Conservation (phyloP, 2,329 filamentous ascomycete genomes). For the Aspergillus sp. region DNA sequence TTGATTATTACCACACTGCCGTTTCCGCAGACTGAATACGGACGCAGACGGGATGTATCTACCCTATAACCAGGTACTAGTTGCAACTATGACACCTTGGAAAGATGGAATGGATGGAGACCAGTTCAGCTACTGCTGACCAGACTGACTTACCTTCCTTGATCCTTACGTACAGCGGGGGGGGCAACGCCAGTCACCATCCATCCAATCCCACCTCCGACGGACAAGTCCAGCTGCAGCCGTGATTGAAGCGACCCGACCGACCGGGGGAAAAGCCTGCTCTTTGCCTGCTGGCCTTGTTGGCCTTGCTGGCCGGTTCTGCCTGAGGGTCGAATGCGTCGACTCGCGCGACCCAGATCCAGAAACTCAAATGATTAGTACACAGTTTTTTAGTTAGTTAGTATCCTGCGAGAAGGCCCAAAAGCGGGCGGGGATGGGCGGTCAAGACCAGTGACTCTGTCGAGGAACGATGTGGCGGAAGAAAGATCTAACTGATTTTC, state of each 20-base stretch:
- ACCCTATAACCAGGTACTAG: slow-evolving; percentile 5
- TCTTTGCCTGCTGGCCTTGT: too few species aligned
- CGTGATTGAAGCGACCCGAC: slow-evolving; percentile 9
- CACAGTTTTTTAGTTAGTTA: too few species aligned
- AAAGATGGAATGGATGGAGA: not conserved
- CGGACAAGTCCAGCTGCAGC: slow-evolving; percentile 15
- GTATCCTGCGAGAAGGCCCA: slow-evolving; percentile 23
- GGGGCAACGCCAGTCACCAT: not conserved
- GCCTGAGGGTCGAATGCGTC: not conserved
- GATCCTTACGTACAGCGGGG: not conserved
- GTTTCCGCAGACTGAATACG: not conserved
- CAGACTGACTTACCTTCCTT: not conserved
- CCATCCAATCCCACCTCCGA: not conserved
- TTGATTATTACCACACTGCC: not conserved
- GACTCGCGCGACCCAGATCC: slow-evolving; percentile 1
- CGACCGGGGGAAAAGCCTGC: not conserved
- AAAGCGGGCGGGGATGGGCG: slow-evolving; percentile 16
- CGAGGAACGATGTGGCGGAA: slow-evolving; percentile 17
- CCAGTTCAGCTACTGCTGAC: not conserved
- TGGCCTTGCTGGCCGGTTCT: not conserved
- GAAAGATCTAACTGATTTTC: slow-evolving; percentile 9
- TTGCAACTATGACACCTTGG: not conserved
- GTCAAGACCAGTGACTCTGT: slow-evolving; percentile 3
- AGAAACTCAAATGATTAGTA: not conserved
- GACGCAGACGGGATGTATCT: not conserved